These are phyloP conservation scores for Triadica sebifera DNA, from an alignment of 345 rosid species.

Conservation along the genomic window DNA sequence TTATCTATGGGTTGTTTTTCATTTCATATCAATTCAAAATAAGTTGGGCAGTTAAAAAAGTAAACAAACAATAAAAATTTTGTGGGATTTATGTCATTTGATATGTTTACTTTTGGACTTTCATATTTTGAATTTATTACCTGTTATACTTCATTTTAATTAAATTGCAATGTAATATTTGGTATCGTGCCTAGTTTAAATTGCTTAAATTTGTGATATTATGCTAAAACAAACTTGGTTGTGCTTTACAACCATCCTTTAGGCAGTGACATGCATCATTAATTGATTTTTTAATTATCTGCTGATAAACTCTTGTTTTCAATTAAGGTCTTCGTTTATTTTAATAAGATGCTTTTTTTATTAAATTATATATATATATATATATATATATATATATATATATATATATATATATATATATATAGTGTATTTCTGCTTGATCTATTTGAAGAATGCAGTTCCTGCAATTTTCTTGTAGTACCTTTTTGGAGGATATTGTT, in stretches of 20 bases:
- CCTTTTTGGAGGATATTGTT: not conserved
- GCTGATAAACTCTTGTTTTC: not conserved
- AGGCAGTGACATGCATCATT: not conserved
- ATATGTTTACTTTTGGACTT: not conserved
- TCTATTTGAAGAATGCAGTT: not conserved
- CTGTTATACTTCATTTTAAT: too few species aligned
- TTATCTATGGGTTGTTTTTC: not conserved
- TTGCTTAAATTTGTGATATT: too few species aligned
- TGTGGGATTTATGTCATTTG: not conserved
- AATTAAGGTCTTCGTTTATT: not conserved
- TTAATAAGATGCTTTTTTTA: too few species aligned
- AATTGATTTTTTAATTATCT: not conserved
- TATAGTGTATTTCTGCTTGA: not conserved
- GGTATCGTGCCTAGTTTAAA: too few species aligned
- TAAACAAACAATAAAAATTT: not conserved
- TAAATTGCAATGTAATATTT: too few species aligned
- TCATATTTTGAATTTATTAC: too few species aligned
- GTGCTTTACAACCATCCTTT: not conserved
- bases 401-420: too few species aligned
- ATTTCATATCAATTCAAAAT: not conserved
- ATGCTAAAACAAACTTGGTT: not conserved
- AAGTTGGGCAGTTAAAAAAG: not conserved
- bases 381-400: too few species aligned
- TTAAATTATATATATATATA: too few species aligned
- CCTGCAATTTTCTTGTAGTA: not conserved